Conservation (phyloP, 768 basidiomycete species). For the Candolleomyces eurysporus region DNA sequence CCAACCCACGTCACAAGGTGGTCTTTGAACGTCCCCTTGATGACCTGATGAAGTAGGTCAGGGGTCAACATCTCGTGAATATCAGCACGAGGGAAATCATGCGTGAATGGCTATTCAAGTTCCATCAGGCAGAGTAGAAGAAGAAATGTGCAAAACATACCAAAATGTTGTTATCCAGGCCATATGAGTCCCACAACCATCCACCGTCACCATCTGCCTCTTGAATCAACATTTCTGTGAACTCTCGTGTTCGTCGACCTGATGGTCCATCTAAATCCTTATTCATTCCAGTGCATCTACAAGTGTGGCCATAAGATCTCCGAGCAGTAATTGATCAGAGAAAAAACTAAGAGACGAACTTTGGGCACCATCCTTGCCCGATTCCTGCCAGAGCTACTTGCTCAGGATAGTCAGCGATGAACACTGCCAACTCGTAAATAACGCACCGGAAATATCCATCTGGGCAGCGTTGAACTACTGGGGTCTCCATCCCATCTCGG, state of each 20-base stretch:
- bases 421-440: conserved; percentile 13
- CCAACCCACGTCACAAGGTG: conserved; percentile 10
- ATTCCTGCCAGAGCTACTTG: conserved; percentile 16
- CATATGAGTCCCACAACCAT: conserved; percentile 29
- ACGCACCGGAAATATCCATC: conserved; percentile 10
- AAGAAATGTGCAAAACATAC: too few relatives aligned
- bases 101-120: conserved; percentile 34
- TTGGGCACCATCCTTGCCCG: conserved; percentile 17
- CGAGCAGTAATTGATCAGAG: too few relatives aligned
- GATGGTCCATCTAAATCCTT: conserved; percentile 23
- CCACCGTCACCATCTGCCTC: conserved; percentile 9
- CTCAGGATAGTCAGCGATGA: conserved; percentile 22
- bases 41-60: conserved; percentile 7
- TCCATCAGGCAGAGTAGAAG: too few relatives aligned
- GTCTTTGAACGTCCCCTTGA: conserved; percentile 12
- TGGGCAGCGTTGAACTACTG: conserved; percentile 7
- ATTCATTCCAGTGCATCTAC: conserved; percentile 19
- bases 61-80: conserved; percentile 27
- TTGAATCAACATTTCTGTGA: conserved; percentile 20
- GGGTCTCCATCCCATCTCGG: background rate
- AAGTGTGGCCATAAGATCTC: too few relatives aligned
- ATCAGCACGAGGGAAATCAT: conserved; percentile 29
- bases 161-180: conserved; percentile 28
- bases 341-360: too few relatives aligned
- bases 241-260: conserved; percentile 12